Base-by-base conservation (phyloP, 768 basidiomycete genomes). In the Collybia mongolica region DNA sequence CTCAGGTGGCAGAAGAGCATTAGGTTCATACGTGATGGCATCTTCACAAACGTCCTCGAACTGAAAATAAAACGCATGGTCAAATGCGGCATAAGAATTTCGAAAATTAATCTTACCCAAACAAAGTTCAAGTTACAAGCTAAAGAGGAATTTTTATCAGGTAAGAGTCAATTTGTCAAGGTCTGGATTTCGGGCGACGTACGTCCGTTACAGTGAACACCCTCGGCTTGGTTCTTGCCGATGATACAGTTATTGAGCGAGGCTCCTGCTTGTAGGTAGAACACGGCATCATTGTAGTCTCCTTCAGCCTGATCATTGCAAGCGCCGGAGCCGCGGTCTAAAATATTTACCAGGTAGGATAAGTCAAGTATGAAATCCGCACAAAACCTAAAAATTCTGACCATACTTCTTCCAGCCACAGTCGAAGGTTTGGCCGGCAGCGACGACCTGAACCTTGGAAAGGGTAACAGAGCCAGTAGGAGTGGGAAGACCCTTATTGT, bases 221-320 rank as follows among this genome's bases (percentile, higher is more conserved):
- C 64, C 39, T 67, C 65, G 7, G 63, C 59, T 46, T 67, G 65
- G 52, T 64, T 60, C 19, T 58, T 57, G 14, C 65, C 65, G 48
- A 67, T 66, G n/a, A 61, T 54, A 32, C 66, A 64, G 24, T 56
- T 58, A 38, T 61, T 66, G 22, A 66, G 52, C 1, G 63, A 65
- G 8, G 61, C 65, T 26, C 65, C 65, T n/a, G 61, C 54, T 26
- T 61, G 46, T 29, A 67, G 51, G 28, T 66, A 41, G 55, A 67
- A 67, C 19, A 65, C 65, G 12, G 64, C 62, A 22, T 61, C 65
- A 2, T 59, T 15, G 35, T 65, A 61, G 17, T 61, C 63, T 24
- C 63, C 63, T 51, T 66, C 65, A 2, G 49, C 44, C 37, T 66
- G 65, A 1, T 54, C 65, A 3, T 50, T 52, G 51, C 65, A 66